phyloP scores from a whole-genome alignment of 176 grass and related monocot genomes.

The Chrysopogon serrulatus region DNA sequence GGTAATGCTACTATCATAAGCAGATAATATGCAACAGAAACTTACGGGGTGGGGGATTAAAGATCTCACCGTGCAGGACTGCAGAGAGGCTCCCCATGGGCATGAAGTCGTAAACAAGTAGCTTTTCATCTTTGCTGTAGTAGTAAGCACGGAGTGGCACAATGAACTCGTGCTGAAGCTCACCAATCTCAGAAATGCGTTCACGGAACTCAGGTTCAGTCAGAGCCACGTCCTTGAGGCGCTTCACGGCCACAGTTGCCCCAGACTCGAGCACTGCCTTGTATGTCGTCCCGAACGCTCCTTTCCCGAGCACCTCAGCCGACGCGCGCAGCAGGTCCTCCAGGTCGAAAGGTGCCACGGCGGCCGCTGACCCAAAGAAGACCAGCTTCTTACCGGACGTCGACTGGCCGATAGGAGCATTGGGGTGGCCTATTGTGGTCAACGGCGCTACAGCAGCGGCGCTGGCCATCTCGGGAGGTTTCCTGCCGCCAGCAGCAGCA shows the following conservation, averaged over 20 bases:
- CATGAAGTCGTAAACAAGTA: slow-evolving; percentile 84
- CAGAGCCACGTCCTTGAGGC: slow-evolving; percentile 61
- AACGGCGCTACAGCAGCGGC: slow-evolving; percentile 10
- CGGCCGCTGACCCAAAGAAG: slow-evolving; percentile 46
- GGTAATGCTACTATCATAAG: neutral
- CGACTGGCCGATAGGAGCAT: neutral
- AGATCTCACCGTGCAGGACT: slow-evolving; percentile 60
- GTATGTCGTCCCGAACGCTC: slow-evolving; percentile 71
- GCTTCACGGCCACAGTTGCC: slow-evolving; percentile 65
- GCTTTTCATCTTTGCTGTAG: slow-evolving; percentile 91
- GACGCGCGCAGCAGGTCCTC: slow-evolving; percentile 66
- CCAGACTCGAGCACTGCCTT: slow-evolving; percentile 68
- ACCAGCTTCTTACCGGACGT: slow-evolving; percentile 60
- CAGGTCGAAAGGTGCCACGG: slow-evolving; percentile 49
- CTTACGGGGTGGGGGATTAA: neutral
- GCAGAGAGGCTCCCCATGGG: slow-evolving; percentile 71
- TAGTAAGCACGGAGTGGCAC: slow-evolving; percentile 75
- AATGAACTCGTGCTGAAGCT: slow-evolving; percentile 60
- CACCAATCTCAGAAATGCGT: slow-evolving; percentile 44
- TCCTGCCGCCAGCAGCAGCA: slow-evolving; percentile 7
- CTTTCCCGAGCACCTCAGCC: slow-evolving; percentile 79
- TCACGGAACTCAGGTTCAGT: slow-evolving; percentile 61
- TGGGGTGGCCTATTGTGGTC: slow-evolving; percentile 23
- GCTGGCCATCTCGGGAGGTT: slow-evolving; percentile 16
- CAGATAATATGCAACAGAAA: neutral